Base-by-base conservation (phyloP, 768 basidiomycete genomes). In the Nidularia pulvinata region DNA sequence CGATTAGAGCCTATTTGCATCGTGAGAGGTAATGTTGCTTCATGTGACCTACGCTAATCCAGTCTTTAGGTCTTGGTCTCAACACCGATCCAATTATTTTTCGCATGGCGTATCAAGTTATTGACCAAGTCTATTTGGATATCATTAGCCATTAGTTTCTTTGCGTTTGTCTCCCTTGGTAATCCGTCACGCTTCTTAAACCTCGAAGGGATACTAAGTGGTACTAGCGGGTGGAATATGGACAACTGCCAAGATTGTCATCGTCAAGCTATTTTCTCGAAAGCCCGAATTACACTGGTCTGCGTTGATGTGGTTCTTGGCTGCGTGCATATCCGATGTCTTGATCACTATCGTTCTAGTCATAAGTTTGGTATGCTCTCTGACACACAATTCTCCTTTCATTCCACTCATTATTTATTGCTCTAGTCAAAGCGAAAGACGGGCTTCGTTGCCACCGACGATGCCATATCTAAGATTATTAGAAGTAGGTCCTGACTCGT, bases 41-140 rank as follows among this genome's bases (percentile, higher is more conserved):
- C 4, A 25, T 25, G 25, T 25, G 25, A 25, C 25, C 2, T 4
- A 25, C 25, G 25, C 25, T 25, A 25, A 25, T 25, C 25, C 4
- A 25, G 34, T 14, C 16, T 47, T 3, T 5, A 74, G 74, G 74
- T 76, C 3, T 65, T 70, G 1, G 67, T 78, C 6, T 80, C 77
- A 2, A 78, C 76, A 6, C 76, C 77, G 0, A 78, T 80, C 16
- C 78, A 80, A 59, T 56, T 80, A 7, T 78, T 77, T 63, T 70
- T 78, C 47, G 76, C 76, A 0, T 76, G 74, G 70, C 65, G 76
- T 45, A 75, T 78, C 39, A 65, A 60, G 50, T 58, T 75, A 11
- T 65, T 80, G 34, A 78, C 74, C 25, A 74, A 73, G 54, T 68
- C 67, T 1, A 67, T 58, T 13, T 68, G 69, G 59, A 55, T 78